These are phyloP conservation scores for Patellaria atrata DNA, from an alignment of 495 filamentous ascomycete species.

Conservation along the genomic window DNA sequence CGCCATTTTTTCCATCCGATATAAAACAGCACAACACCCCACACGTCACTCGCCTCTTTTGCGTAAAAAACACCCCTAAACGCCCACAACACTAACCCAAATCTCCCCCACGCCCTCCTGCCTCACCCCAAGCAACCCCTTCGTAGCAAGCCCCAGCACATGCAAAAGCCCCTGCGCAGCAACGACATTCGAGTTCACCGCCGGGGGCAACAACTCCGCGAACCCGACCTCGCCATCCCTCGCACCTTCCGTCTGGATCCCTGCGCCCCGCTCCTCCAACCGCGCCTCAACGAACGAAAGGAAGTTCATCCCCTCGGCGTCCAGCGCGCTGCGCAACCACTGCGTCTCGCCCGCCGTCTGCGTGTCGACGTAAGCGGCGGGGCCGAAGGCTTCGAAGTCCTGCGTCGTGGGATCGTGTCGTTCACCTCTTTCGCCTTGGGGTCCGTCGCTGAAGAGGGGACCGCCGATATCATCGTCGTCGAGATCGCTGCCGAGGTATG, in stretches of 20 bases:
- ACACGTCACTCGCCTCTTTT: too few relatives aligned
- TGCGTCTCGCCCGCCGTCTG: conserved; percentile 31
- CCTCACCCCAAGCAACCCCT: conserved; percentile 38
- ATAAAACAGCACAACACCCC: too few relatives aligned
- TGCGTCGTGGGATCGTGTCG: conserved; percentile 28
- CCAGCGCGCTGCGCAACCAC: conserved; percentile 36
- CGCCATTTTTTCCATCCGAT: too few relatives aligned
- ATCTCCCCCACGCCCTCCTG: conserved; percentile 36
- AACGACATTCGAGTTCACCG: conserved; percentile 38
- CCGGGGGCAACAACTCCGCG: conserved; percentile 43
- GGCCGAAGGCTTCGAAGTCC: conserved; percentile 24
- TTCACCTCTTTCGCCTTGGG: not conserved
- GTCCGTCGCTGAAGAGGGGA: conserved; percentile 4
- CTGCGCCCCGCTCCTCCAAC: conserved; percentile 27
- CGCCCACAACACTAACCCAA: conserved; percentile 14
- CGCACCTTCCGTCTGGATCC: conserved; percentile 23
- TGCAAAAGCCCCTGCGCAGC: conserved; percentile 64
- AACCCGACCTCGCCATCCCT: conserved; percentile 37
- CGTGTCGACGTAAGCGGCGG: conserved; percentile 30
- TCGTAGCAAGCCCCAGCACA: conserved; percentile 54
- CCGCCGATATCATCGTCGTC: conserved; percentile 21
- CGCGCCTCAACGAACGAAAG: conserved; percentile 39
- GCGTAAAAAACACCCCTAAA: too few relatives aligned
- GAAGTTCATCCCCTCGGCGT: conserved; percentile 45
- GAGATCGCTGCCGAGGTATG: conserved; percentile 29